A percentile compares a stretch with the other conserved stretches of the same genome.
Evolutionary conservation across 108 stramenopile species (phyloP).

Genomic region (Chaetoceros tenuissimus): DNA sequence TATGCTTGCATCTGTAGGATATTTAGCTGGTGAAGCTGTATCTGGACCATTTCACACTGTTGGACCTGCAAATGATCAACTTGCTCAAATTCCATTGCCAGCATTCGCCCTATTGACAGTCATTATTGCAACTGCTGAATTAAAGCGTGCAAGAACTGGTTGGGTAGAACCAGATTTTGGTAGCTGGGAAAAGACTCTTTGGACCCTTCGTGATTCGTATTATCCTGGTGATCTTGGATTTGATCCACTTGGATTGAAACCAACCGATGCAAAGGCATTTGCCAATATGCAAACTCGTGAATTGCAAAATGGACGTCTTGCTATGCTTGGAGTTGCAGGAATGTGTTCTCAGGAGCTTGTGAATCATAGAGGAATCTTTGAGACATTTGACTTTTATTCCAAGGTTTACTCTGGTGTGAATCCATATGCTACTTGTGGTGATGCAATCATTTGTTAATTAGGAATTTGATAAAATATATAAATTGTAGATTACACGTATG

Average conservation of each 20-base stretch:
- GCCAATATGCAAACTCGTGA: constrained; percentile 69
- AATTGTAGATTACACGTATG: too few species aligned
- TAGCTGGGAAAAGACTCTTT: constrained; percentile 27
- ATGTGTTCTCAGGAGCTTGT: constrained; percentile 74
- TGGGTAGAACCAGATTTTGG: constrained; percentile 58
- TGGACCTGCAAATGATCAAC: constrained; percentile 78
- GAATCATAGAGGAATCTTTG: constrained; percentile 57
- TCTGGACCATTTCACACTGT: constrained; percentile 28
- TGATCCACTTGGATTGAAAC: constrained; percentile 78
- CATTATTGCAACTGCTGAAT: constrained; percentile 53
- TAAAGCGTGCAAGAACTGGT: constrained; percentile 50
- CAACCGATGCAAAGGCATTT: constrained; percentile 46
- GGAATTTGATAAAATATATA: too few species aligned
- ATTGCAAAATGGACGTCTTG: constrained; percentile 81
- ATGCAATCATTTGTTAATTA: too few species aligned
- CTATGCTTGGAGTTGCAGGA: constrained; percentile 71
- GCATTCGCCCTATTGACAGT: constrained; percentile 23
- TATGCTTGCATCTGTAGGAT: constrained; percentile 52
- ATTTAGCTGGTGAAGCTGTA: constrained; percentile 34
- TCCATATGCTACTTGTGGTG: constrained; percentile 43
- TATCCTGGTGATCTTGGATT: constrained; percentile 84
- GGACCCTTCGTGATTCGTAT: constrained; percentile 54
- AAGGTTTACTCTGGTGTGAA: constrained; percentile 37
- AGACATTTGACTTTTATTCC: constrained; percentile 44
- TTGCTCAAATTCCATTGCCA: constrained; percentile 46